phyloP scores from a whole-genome alignment of 192 early-diverging fungal species.

The Coemansia sp. region DNA sequence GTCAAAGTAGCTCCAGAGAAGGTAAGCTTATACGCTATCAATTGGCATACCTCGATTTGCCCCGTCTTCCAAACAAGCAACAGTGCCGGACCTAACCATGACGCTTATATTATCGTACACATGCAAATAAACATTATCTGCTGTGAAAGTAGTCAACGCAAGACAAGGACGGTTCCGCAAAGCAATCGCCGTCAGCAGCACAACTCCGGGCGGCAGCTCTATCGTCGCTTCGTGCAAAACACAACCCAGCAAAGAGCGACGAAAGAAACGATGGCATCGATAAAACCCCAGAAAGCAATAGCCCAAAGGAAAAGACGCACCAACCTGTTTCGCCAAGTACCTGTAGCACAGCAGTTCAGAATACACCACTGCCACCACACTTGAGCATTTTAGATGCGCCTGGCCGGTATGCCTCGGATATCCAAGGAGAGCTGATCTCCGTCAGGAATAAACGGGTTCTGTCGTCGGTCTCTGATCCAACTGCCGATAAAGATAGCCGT shows the following conservation, averaged over 20 bases:
- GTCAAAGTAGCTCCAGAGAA: constrained; percentile 1
- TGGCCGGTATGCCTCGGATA: constrained; percentile 19
- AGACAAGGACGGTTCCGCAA: background rate
- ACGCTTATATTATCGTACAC: background rate
- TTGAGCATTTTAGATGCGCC: constrained; percentile 13
- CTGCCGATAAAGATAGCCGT: background rate
- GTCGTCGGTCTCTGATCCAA: background rate
- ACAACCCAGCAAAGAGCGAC: background rate
- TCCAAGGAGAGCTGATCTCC: constrained; percentile 28
- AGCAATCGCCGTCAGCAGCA: background rate
- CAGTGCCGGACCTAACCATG: background rate
- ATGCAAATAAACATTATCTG: background rate
- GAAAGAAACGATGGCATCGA: background rate
- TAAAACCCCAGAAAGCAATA: background rate
- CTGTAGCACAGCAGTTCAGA: constrained; percentile 1
- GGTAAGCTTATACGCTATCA: constrained; percentile 8
- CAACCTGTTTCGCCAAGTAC: background rate
- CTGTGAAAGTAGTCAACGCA: background rate
- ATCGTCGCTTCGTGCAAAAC: constrained; percentile 12
- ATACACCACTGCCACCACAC: background rate
- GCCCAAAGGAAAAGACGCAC: background rate
- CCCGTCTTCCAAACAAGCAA: background rate
- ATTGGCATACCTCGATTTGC: background rate
- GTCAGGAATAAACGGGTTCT: background rate
- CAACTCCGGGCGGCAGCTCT: constrained; percentile 28